These are phyloP conservation scores for Irpex rosettiformis DNA, from an alignment of 1,284 basidiomycete genomes.

Conservation along the genomic window DNA sequence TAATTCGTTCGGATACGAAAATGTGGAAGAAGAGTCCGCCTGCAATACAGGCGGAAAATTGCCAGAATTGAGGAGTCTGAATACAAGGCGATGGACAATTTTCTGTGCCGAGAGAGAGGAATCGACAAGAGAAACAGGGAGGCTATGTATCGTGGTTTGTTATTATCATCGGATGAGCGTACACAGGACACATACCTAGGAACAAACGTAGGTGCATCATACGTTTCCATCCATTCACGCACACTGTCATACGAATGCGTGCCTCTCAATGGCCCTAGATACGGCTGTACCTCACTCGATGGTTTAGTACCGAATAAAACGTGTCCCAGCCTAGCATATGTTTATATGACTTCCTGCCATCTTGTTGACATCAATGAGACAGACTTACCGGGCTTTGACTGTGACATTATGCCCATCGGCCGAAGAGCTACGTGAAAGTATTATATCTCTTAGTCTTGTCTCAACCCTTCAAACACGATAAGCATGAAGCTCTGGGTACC, in stretches of 20 bases:
- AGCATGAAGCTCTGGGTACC: background rate
- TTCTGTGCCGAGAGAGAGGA: constrained; percentile 34
- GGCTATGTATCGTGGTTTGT: constrained; percentile 31
- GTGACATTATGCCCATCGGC: background rate
- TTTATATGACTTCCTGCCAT: background rate
- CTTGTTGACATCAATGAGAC: constrained; percentile 3
- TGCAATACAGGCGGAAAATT: background rate
- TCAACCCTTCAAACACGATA: constrained; percentile 10
- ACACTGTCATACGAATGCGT: constrained; percentile 39
- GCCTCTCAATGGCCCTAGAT: constrained; percentile 52
- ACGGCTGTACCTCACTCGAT: constrained; percentile 30
- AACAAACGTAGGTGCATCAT: constrained; percentile 41
- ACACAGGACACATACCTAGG: constrained; percentile 43
- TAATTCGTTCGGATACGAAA: constrained; percentile 10
- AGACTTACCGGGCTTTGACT: constrained; percentile 48
- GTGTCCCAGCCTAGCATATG: constrained; percentile 50
- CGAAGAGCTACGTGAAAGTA: constrained; percentile 10
- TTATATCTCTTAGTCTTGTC: constrained; percentile 14
- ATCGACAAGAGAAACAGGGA: constrained; percentile 40
- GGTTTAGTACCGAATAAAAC: constrained; percentile 43
- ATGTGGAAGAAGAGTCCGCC: background rate
- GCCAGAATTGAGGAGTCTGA: constrained; percentile 34
- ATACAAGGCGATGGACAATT: constrained; percentile 53
- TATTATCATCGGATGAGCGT: background rate
- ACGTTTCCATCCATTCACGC: constrained; percentile 44